These are phyloP conservation scores for Penicillium paxilli DNA, from an alignment of 495 filamentous ascomycete genomes.

Conservation along the genomic window DNA sequence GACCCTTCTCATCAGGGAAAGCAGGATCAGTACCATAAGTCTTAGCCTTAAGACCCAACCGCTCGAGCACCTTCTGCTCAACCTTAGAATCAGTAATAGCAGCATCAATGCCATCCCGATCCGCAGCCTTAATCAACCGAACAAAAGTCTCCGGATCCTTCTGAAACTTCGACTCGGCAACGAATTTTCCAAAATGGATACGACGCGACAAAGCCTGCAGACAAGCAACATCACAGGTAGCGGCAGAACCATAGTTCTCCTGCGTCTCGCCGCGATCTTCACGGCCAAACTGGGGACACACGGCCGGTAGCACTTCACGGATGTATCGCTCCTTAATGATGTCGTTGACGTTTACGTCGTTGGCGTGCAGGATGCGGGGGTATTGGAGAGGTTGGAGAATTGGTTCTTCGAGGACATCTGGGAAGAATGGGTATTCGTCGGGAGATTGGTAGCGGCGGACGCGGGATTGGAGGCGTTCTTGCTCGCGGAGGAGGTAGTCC, in stretches of 20 bases:
- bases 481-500: constrained; percentile 88
- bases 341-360: constrained; percentile 88
- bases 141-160: constrained; percentile 80
- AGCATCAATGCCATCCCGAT: constrained; percentile 76
- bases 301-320: constrained; percentile 74
- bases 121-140: constrained; percentile 71
- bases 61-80: constrained; percentile 87
- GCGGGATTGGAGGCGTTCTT: constrained; percentile 88
- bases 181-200: constrained; percentile 98
- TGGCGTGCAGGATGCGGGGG: constrained; percentile 87
- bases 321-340: constrained; percentile 85
- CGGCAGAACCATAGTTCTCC: constrained; percentile 94
- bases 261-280: constrained; percentile 80
- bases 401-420: constrained; percentile 72
- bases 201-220: constrained; percentile 89
- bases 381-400: constrained; percentile 88
- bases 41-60: constrained; percentile 85
- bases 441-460: constrained; percentile 94
- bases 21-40: constrained; percentile 94
- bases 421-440: constrained; percentile 98
- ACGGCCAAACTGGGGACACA: constrained; percentile 70
- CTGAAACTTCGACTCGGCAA: constrained; percentile 96
- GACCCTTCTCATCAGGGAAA: constrained; percentile 49
- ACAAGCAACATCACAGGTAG: constrained; percentile 86
- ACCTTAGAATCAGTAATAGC: constrained; percentile 90